Conservation (phyloP, 2,329 filamentous ascomycete genomes). For the Lecanicillium sp. region DNA sequence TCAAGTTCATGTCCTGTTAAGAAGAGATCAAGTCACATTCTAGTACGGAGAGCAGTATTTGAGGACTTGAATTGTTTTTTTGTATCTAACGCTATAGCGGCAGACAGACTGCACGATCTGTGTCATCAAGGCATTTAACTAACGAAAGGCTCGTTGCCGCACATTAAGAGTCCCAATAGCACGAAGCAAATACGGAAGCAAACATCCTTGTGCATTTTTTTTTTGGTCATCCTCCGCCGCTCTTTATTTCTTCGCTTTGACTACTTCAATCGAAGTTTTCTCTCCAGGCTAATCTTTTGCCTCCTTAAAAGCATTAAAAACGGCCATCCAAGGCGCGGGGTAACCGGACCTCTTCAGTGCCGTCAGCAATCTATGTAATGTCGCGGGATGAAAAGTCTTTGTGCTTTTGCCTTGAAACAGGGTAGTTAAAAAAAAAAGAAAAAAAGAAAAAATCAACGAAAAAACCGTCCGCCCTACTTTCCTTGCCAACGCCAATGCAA, state of each 20-base stretch:
- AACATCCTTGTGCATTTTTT: conserved; percentile 1
- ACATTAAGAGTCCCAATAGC: too few relatives aligned
- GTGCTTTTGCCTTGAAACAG: conserved; percentile 25
- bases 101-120: too few relatives aligned
- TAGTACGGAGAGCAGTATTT: too few relatives aligned
- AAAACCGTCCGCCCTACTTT: conserved; percentile 19
- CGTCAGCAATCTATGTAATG: conserved; percentile 32
- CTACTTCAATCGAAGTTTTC: conserved; percentile 2
- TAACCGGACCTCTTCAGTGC: conserved; percentile 11
- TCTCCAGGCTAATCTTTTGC: conserved; percentile 12
- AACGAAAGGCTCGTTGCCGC: too few relatives aligned
- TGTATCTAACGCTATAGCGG: too few relatives aligned
- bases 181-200: too few relatives aligned
- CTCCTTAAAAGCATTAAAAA: conserved; percentile 21
- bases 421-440: conserved; percentile 19
- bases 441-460: conserved; percentile 16
- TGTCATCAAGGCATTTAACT: too few relatives aligned
- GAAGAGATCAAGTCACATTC: too few relatives aligned
- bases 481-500: conserved; percentile 50
- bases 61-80: too few relatives aligned
- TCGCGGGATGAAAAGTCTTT: conserved; percentile 29
- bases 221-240: not conserved
- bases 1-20: too few relatives aligned
- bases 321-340: conserved; percentile 9
- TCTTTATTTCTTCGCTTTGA: conserved; percentile 1